These are phyloP conservation scores for Filosporella fistucella DNA, from an alignment of 495 filamentous ascomycete genomes.

Conservation along the genomic window DNA sequence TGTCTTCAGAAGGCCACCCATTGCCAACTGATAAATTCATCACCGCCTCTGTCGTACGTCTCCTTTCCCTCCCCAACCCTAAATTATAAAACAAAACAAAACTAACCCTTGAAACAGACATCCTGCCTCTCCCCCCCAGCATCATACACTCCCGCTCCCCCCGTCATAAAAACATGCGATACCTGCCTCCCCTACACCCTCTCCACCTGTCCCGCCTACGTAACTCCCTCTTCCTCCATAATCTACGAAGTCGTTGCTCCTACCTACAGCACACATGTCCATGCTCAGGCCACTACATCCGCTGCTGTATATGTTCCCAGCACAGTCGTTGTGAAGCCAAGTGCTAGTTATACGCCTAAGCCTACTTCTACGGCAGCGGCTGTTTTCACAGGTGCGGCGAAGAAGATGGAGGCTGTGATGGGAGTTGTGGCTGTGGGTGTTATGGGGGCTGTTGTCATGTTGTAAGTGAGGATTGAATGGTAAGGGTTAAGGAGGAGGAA, in stretches of 20 bases:
- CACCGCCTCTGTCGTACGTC: slow-evolving; percentile 26
- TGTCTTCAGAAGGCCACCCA: slow-evolving; percentile 14
- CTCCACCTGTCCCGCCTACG: slow-evolving; percentile 7
- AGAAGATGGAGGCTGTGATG: background rate
- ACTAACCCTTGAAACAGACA: slow-evolving; percentile 2
- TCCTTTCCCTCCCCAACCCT: background rate
- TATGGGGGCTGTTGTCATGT: background rate
- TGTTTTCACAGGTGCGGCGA: background rate
- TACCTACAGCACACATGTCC: background rate
- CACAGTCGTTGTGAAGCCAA: background rate
- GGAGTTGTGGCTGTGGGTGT: background rate
- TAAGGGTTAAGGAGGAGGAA: too few species aligned
- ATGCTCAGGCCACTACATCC: background rate
- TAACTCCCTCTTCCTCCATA: background rate
- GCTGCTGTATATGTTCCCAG: background rate
- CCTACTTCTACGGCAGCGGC: background rate
- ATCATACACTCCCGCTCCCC: slow-evolving; percentile 6
- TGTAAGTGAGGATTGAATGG: too few species aligned
- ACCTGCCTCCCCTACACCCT: slow-evolving; percentile 9
- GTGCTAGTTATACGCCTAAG: background rate
- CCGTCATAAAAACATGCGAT: background rate
- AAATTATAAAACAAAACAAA: background rate
- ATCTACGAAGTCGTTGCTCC: background rate
- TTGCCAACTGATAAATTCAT: slow-evolving; percentile 20
- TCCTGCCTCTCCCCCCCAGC: slow-evolving; percentile 1